Evolutionary conservation across 1,284 basidiomycete species (phyloP).

Genomic region (Cutaneotrichosporon curvatum): DNA sequence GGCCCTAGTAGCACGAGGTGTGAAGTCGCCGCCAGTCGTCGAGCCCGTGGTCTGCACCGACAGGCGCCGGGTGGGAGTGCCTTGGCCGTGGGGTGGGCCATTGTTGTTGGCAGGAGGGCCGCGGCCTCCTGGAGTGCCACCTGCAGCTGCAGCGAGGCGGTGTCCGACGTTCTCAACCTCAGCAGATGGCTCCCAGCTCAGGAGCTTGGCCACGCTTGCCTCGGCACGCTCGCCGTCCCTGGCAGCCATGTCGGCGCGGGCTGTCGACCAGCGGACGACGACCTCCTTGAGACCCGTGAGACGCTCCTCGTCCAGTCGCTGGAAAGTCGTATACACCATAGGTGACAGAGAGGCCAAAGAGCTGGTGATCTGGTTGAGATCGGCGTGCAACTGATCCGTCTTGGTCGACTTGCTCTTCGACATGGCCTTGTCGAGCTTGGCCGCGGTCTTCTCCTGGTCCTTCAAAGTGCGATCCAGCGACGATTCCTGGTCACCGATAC

Average conservation of each 20-base stretch:
- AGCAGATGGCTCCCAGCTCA: slow-evolving; percentile 41
- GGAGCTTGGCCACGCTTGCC: slow-evolving; percentile 28
- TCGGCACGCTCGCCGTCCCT: slow-evolving; percentile 40
- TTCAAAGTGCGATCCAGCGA: slow-evolving; percentile 43
- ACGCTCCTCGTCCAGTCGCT: slow-evolving; percentile 40
- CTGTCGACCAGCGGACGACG: slow-evolving; percentile 42
- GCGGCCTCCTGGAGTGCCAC: not conserved
- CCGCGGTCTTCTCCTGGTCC: slow-evolving; percentile 38
- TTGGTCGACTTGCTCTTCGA: slow-evolving; percentile 38
- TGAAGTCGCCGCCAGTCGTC: slow-evolving; percentile 20
- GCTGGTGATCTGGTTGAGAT: slow-evolving; percentile 32
- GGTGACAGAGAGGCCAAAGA: slow-evolving; percentile 35
- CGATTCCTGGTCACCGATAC: slow-evolving; percentile 36
- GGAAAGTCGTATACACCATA: slow-evolving; percentile 41
- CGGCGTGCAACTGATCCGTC: slow-evolving; percentile 29
- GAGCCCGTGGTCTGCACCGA: slow-evolving; percentile 6
- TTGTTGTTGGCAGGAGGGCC: too few species aligned
- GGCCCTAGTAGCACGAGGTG: slow-evolving; percentile 15
- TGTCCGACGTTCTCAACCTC: slow-evolving; percentile 32
- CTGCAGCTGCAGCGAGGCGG: slow-evolving; percentile 26
- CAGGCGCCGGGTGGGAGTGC: slow-evolving; percentile 1
- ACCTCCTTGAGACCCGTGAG: slow-evolving; percentile 42
- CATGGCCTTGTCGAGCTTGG: slow-evolving; percentile 42
- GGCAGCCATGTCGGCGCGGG: slow-evolving; percentile 38
- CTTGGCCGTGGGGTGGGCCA: too few species aligned